Conservation (phyloP, 495 filamentous ascomycete species). For the Neurospora sp. region DNA sequence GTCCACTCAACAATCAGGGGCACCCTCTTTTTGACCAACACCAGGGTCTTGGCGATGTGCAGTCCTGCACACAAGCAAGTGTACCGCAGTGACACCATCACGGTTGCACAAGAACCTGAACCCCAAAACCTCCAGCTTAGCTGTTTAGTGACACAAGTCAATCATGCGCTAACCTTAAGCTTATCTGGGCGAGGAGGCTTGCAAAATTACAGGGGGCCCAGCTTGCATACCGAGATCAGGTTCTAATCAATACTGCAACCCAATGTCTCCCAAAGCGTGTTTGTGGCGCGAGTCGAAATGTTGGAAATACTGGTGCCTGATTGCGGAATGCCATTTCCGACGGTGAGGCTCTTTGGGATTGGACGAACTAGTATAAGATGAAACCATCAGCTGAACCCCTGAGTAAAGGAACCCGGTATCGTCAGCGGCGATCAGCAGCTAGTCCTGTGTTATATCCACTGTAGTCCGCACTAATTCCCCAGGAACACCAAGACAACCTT, state of each 20-base stretch:
- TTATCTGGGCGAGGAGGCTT: not conserved
- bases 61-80: not conserved
- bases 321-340: not conserved
- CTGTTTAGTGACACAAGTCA: not conserved
- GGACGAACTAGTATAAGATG: not conserved
- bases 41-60: not conserved
- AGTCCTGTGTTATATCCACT: not conserved
- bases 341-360: not conserved
- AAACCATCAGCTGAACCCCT: not conserved
- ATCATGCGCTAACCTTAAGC: not conserved
- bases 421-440: not conserved
- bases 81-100: not conserved
- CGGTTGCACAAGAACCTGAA: not conserved
- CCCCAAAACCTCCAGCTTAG: not conserved
- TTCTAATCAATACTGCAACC: not conserved
- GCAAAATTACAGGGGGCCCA: not conserved
- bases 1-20: not conserved
- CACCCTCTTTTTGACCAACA: not conserved
- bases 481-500: not conserved
- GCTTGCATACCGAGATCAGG: not conserved
- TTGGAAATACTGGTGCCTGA: not conserved
- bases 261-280: not conserved
- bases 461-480: not conserved
- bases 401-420: not conserved
- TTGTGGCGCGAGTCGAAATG: not conserved